Conservation (phyloP, 345 rosid genomes). For the Hevea brasiliensis region DNA sequence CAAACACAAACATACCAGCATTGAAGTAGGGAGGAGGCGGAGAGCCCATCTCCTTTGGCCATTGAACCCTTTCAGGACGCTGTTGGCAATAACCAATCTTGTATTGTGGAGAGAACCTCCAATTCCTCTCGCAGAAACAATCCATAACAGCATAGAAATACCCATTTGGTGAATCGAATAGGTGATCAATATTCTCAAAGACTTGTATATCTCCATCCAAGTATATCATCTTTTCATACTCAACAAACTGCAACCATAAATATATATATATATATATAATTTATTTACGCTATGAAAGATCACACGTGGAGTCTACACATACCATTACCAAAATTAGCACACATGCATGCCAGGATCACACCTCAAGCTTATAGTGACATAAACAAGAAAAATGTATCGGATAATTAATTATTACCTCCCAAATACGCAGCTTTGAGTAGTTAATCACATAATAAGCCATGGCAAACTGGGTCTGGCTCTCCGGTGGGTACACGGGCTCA, state of each 20-base stretch:
- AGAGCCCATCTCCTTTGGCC: constrained; percentile 67
- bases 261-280: no score
- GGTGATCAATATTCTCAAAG: constrained; percentile 66
- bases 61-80: constrained; percentile 57
- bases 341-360: not conserved
- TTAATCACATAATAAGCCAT: constrained; percentile 82
- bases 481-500: constrained; percentile 68
- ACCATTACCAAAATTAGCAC: not conserved
- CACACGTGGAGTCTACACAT: not conserved
- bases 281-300: not conserved
- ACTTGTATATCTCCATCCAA: constrained; percentile 88
- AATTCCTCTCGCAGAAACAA: constrained; percentile 76
- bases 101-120: constrained; percentile 62
- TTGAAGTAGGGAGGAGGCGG: constrained; percentile 74
- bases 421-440: constrained; percentile 83
- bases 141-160: constrained; percentile 75
- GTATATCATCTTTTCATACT: constrained; percentile 73
- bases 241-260: constrained; percentile 48
- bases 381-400: not conserved
- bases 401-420: constrained; percentile 46
- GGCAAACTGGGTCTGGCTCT: constrained; percentile 59
- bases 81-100: constrained; percentile 77
- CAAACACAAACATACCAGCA: constrained; percentile 77
- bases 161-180: constrained; percentile 59
- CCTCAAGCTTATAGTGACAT: not conserved